Base-by-base conservation (phyloP, 108 stramenopile genomes). In the Nitzschia inconspicua region DNA sequence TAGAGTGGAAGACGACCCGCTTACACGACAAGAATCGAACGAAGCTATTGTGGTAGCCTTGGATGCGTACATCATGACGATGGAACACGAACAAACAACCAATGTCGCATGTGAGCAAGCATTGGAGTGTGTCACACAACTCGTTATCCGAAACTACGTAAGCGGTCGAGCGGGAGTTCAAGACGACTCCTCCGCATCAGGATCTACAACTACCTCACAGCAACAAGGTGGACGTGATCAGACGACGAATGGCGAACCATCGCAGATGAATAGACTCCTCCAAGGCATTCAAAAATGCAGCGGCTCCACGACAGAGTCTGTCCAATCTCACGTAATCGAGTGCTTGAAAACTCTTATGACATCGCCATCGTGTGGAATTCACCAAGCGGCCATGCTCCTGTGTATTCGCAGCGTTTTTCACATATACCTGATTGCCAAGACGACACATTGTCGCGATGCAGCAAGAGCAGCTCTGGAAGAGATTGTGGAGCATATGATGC, bases 321-420 rank as follows among this genome's bases (percentile, higher is more conserved):
- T 89, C 14, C 87, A 87, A 42, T 43, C 53, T 8, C 70, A 68
- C 18, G 77, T 86, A 56, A 57, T 81, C 23, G 79, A 81, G 39
- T 60, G 66, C 1, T 49, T 85, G 11, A 57, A 80, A 51, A 60
- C 80, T 3, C 60, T 91, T 40, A 78, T 91, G 79, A 86, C 82
- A 1, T 87, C 82, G 19, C 70, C 81, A 22, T 79, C 83, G 47
- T 91, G 89, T 44, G 79, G 83, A 3, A 83, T 96, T 7, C 99
- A 97, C 53, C 95, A 96, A 58, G 89, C 89, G n/a, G 67, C 79
- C 47, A 89, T 99, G 79, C 76, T 98, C 29, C 65, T 84, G 24
- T 88, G 93, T 9, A 86, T 99, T 31, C 66, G 95, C 42, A 68
- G 91, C 16, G 86, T 89, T 44, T 98, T 96, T 66, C 97, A 98